Evolutionary conservation across 305 asterid species (phyloP).

Genomic region (Fraxinus ornus): DNA sequence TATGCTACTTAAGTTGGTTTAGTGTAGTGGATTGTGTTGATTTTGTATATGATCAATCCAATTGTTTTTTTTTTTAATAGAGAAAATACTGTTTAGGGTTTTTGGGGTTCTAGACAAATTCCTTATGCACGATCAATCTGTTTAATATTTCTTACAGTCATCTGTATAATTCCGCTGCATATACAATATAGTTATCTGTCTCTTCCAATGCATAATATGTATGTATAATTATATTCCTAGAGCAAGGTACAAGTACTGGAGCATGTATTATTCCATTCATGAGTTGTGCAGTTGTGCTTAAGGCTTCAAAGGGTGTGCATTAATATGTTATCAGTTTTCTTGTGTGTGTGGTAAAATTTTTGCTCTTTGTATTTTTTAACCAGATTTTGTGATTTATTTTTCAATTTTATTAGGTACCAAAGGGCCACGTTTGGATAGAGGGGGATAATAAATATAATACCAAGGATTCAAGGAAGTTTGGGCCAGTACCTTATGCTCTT

Average conservation of each 20-base stretch:
- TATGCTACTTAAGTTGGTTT: not conserved
- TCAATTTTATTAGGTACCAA: constrained; percentile 53
- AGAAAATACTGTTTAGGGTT: not conserved
- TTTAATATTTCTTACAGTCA: not conserved
- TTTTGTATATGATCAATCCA: not conserved
- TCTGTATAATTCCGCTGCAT: not conserved
- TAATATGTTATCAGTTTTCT: not conserved
- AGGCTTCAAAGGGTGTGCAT: not conserved
- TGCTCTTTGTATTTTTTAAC: not conserved
- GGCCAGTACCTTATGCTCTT: constrained; percentile 76
- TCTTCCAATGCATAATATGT: not conserved
- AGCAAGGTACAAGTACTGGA: not conserved
- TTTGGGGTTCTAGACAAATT: not conserved
- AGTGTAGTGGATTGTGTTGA: not conserved
- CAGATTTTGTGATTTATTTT: not conserved
- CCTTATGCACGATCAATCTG: not conserved
- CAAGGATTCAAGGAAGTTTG: constrained; percentile 69
- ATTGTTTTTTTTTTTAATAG: not conserved
- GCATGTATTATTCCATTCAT: not conserved
- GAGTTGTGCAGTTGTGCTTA: not conserved
- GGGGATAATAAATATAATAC: constrained; percentile 57
- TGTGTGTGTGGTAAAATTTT: not conserved
- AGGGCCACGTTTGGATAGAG: constrained; percentile 85
- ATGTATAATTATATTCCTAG: not conserved
- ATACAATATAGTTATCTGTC: not conserved